Base-by-base conservation (phyloP, 2,329 filamentous ascomycete species). In the Acrocalymma vagum region DNA sequence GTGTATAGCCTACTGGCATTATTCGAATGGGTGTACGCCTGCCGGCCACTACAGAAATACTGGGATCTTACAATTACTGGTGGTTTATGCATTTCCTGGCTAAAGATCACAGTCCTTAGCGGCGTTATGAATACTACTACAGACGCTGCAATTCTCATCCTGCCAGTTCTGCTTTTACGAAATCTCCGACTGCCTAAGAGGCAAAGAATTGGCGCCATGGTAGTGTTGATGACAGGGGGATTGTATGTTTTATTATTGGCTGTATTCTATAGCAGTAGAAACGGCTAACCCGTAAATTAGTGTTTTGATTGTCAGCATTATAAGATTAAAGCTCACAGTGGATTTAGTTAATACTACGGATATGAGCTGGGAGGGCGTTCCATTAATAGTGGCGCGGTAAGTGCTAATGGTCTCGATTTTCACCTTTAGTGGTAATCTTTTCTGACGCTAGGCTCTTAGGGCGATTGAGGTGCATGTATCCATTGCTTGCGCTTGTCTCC, bases 151-250 rank as follows among this genome's bases (percentile, higher is more conserved):
- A 34, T 34, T 22, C 31, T 34, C 25, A 24, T 26, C 31, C 31
- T 34, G 31, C 31, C 31, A 34, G 31, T 34, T 34, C 17, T 34
- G 25, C 14, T 34, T 34, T 23, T 26, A 34, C 31, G 31, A 17
- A 34, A 34, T 14, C 31, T 34, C 11, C 31, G 16, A 24, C 31
- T 34, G 31, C 31, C 31, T 34, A 34, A 24, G 31, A 34, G 20
- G 31, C 31, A 34, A 34, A 34, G 25, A 22, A 24, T 34, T 34
- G 31, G 31, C 25, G 20, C 25, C 17, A 24, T 24, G 31, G 11
- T 34, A 24, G 18, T 34, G 31, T 34, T 34, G 14, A 34, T 34
- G 15, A 35, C 31, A 34, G 31, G 31, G 25, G 31, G 31, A 24
- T 34, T 34, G 31, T 34, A 34, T 34, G 31, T 34, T 34, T 15